Evolutionary conservation across 2,329 filamentous ascomycete species (phyloP).

Genomic region (Scedosporium dehoogii): DNA sequence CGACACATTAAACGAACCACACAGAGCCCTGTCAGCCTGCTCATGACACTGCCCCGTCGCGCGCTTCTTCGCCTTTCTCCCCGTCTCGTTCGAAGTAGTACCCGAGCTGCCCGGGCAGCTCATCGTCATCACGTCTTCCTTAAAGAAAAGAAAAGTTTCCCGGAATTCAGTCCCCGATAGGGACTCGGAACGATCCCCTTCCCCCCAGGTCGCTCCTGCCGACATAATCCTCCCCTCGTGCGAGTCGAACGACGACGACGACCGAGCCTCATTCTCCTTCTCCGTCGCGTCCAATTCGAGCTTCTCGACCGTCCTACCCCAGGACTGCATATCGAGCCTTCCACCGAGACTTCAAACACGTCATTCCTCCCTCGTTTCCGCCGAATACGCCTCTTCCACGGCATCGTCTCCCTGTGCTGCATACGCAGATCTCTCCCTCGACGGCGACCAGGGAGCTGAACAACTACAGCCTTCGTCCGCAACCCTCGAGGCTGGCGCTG

Average conservation of each 20-base stretch:
- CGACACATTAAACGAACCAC: background rate
- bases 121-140: slow-evolving; percentile 62
- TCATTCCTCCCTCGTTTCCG: slow-evolving; percentile 28
- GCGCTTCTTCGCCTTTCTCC: slow-evolving; percentile 7
- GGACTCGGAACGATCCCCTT: slow-evolving; percentile 22
- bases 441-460: slow-evolving; percentile 29
- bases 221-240: slow-evolving; percentile 43
- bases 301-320: slow-evolving; percentile 16
- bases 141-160: slow-evolving; percentile 61
- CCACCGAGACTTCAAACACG: slow-evolving; percentile 37
- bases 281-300: slow-evolving; percentile 24
- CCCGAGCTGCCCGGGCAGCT: slow-evolving; percentile 56
- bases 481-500: slow-evolving; percentile 30
- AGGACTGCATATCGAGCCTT: slow-evolving; percentile 25
- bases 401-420: slow-evolving; percentile 49
- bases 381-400: slow-evolving; percentile 43
- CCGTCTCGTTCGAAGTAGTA: slow-evolving; percentile 8
- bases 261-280: slow-evolving; percentile 41
- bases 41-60: slow-evolving; percentile 11
- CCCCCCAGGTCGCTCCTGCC: slow-evolving; percentile 27
- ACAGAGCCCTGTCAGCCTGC: background rate
- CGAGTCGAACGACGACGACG: slow-evolving; percentile 31
- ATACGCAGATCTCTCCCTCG: slow-evolving; percentile 47
- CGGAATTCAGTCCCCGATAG: slow-evolving; percentile 35
- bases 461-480: background rate